Base-by-base conservation (phyloP, 192 early-diverging fungal species). In the Radiomyces spectabilis region DNA sequence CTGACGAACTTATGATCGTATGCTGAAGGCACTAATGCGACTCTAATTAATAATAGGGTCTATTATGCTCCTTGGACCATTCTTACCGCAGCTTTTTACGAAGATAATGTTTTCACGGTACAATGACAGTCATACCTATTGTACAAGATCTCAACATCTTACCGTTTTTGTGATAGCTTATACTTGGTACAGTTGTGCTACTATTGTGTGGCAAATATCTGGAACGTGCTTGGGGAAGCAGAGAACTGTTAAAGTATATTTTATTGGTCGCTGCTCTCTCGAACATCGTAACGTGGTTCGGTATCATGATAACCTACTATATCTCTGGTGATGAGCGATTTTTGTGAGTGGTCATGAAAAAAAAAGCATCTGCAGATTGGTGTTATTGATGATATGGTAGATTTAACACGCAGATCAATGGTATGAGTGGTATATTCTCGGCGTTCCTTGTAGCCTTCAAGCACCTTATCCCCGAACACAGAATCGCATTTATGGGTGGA, bases 361-460 rank as follows among this genome's bases (percentile, higher is more conserved):
- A 33, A 39, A 35, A 13, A 31, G 32, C 39, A 6, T 9, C 18
- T 34, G 41, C 15, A n/a, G 12, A n/a, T 43, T 9, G 8, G 40
- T 51, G 18, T 41, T 52, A 51, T 9, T 21, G 37, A 12, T 26
- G 41, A 44, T 35, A 7, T 15, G 21, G 41, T 39, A 83, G 80
- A 24, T 85, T 78, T 53, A 61, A 64, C 3, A 73, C 69, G 1
- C 71, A 82, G 40, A 77, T 87, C 35, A 76, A 83, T 60, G 95
- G 95, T 3, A 60, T 93, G 66, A 69, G 77, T 25, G 85, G 66
- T 26, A 62, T 95, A 5, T 53, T 91, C 12, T 72, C 78, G 30
- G 88, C 78, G 37, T 89, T 92, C 39, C 61, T 91, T 1, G 87
- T 95, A 22, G 87, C 87, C 12, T 92, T 95, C 63, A 95, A 94